Base-by-base conservation (phyloP, 2,329 filamentous ascomycete species). In the Fonsecaea erecta region DNA sequence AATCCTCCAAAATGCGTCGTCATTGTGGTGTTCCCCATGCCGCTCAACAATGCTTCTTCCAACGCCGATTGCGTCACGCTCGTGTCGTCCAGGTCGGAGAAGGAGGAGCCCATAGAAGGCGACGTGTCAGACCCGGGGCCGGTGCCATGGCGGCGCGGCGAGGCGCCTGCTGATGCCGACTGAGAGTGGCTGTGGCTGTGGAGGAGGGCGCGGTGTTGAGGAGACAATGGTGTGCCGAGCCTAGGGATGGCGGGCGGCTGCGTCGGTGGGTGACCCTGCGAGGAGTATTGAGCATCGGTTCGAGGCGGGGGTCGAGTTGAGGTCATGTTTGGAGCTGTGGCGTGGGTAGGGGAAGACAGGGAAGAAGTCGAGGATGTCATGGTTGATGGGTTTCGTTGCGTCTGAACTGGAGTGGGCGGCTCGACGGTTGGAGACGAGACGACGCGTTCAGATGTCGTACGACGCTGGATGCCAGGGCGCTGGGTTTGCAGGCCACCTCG, bases 61-160 rank as follows among this genome's bases (percentile, higher is more conserved):
- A 89, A 77, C 2, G 87, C 87, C 14, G 85, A 87, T 71, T 88
- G 85, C 58, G 86, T 88, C 24, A 89, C 84, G 66, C 86, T 87
- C 7, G 86, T 82, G 84, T 85, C 85, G 73, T 89, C 87, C 37
- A 89, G 77, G 74, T 89, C 87, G 69, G 85, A 88, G 71, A 88
- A 89, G 62, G 85, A 88, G 67, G 86, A 88, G 0, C 86, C 87
- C 84, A 87, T 87, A 67, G 84, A 86, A 2, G 84, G 84, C 9
- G 83, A 84, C 12, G 83, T 60, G 65, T 86, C 84, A 62, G 83
- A 86, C 12, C 80, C 77, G 75, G 48, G 76, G 73, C 58, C 73
- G 67, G 24, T 68, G 11, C 75, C 75, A 46, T 75, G 75, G n/a
- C 79, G 69, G 7, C 68, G 70, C 24, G 70, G 71, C 12, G 71